Evolutionary conservation across 495 filamentous ascomycete species (phyloP).

Genomic region (Xylaria palmicola): DNA sequence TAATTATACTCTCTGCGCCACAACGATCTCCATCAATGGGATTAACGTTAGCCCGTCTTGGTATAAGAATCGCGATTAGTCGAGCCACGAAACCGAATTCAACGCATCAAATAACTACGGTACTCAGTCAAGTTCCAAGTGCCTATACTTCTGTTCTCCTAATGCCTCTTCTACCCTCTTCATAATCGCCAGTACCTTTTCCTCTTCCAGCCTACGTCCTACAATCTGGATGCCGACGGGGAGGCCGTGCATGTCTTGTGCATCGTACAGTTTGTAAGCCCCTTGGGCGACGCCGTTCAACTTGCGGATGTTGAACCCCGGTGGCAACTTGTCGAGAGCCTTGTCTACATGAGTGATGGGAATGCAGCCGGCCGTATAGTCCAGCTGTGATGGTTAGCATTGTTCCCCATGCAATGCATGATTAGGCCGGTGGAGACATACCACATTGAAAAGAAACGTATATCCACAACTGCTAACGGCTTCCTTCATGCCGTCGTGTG

Average conservation of each 20-base stretch:
- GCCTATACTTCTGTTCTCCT: conserved; percentile 63
- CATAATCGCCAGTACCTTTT: conserved; percentile 90
- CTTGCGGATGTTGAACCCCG: conserved; percentile 56
- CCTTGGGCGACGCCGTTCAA: conserved; percentile 77
- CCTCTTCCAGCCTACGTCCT: conserved; percentile 81
- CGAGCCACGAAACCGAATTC: too few species aligned
- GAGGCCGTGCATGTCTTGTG: conserved; percentile 77
- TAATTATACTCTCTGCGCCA: too few species aligned
- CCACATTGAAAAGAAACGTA: conserved; percentile 92
- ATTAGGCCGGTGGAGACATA: conserved; percentile 31
- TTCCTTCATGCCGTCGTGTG: conserved; percentile 81
- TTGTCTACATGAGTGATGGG: conserved; percentile 84
- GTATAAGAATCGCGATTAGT: too few species aligned
- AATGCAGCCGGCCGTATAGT: conserved; percentile 83
- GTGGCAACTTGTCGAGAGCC: conserved; percentile 61
- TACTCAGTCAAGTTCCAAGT: conserved; percentile 55
- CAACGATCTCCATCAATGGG: too few species aligned
- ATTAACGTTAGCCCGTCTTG: too few species aligned
- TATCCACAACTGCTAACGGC: conserved; percentile 90
- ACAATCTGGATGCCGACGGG: conserved; percentile 88
- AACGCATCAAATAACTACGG: too few species aligned
- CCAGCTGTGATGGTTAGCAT: conserved; percentile 51
- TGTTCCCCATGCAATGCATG: not conserved
- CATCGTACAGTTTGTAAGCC: conserved; percentile 87
- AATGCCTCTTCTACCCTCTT: conserved; percentile 70